phyloP scores from a whole-genome alignment of 805 yeast species.

The Kregervanrija fluxuum region DNA sequence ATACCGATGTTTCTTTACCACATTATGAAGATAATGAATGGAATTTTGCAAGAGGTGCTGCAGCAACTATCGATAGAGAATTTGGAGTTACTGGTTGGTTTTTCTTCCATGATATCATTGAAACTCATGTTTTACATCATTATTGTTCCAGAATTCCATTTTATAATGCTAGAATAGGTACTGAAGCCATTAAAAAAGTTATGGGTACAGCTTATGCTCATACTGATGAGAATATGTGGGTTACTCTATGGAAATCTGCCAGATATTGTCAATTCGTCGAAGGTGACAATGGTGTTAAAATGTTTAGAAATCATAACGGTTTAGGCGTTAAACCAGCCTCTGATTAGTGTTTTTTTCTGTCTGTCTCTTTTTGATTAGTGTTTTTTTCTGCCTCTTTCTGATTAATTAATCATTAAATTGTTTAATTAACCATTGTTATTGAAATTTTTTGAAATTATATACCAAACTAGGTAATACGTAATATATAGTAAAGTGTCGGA shows the following conservation, averaged over 20 bases:
- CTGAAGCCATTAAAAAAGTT: slow-evolving; percentile 71
- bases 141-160: slow-evolving; percentile 79
- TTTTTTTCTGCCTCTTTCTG: too few species aligned
- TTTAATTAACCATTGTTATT: too few species aligned
- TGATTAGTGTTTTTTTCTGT: too few species aligned
- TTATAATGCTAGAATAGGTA: slow-evolving; percentile 76
- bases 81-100: slow-evolving; percentile 73
- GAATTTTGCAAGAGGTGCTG: slow-evolving; percentile 87
- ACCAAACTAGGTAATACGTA: too few species aligned
- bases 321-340: slow-evolving; percentile 35
- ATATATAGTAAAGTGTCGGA: too few species aligned
- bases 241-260: slow-evolving; percentile 52
- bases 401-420: too few species aligned
- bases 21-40: slow-evolving; percentile 71
- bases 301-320: slow-evolving; percentile 70
- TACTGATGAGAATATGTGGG: slow-evolving; percentile 68
- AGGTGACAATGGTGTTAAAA: slow-evolving; percentile 60
- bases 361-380: too few species aligned
- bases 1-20: slow-evolving; percentile 72
- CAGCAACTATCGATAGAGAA: slow-evolving; percentile 80
- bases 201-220: slow-evolving; percentile 76
- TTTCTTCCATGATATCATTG: slow-evolving; percentile 83
- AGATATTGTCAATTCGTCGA: slow-evolving; percentile 69
- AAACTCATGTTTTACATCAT: slow-evolving; percentile 86
- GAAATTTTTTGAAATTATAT: too few species aligned